Percentiles rank a stretch among this genome's conserved stretches.
These are phyloP conservation scores for Tremellales sp. DNA, from an alignment of 1,284 basidiomycete genomes.

Conservation along the genomic window DNA sequence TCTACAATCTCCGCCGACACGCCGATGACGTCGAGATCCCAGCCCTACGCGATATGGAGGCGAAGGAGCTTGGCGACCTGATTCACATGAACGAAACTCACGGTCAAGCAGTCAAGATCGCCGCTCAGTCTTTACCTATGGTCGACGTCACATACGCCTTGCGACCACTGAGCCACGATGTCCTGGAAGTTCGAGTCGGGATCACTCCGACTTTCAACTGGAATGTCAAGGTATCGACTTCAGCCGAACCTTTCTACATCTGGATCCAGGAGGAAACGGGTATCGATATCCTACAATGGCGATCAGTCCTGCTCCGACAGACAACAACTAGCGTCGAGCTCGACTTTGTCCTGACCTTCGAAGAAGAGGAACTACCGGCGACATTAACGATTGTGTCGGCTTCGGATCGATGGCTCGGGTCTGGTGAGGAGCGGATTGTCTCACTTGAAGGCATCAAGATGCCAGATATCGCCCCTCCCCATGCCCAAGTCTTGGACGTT, in stretches of 20 bases:
- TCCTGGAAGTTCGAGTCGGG: constrained; percentile 70
- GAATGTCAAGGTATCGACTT: constrained; percentile 72
- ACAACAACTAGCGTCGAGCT: constrained; percentile 60
- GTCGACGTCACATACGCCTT: constrained; percentile 65
- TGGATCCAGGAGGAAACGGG: constrained; percentile 90
- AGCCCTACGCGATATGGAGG: constrained; percentile 70
- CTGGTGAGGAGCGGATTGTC: constrained; percentile 69
- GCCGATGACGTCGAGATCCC: constrained; percentile 77
- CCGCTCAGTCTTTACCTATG: constrained; percentile 82
- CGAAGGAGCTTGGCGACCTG: constrained; percentile 72
- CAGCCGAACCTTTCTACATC: constrained; percentile 84
- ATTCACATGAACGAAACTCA: constrained; percentile 84
- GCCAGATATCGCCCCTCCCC: constrained; percentile 63
- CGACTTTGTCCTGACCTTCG: constrained; percentile 78
- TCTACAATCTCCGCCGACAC: constrained; percentile 75
- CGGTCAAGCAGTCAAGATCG: constrained; percentile 71
- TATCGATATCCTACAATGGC: constrained; percentile 74
- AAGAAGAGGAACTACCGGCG: constrained; percentile 55
- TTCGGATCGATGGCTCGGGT: constrained; percentile 92
- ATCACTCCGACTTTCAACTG: constrained; percentile 75
- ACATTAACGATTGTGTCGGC: constrained; percentile 80
- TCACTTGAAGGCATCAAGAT: constrained; percentile 68
- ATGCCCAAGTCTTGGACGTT: constrained; percentile 69
- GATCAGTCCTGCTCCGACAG: constrained; percentile 66
- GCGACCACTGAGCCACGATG: constrained; percentile 75